Base-by-base conservation (phyloP, 2,329 filamentous ascomycete species). In the Calycina herbarum region DNA sequence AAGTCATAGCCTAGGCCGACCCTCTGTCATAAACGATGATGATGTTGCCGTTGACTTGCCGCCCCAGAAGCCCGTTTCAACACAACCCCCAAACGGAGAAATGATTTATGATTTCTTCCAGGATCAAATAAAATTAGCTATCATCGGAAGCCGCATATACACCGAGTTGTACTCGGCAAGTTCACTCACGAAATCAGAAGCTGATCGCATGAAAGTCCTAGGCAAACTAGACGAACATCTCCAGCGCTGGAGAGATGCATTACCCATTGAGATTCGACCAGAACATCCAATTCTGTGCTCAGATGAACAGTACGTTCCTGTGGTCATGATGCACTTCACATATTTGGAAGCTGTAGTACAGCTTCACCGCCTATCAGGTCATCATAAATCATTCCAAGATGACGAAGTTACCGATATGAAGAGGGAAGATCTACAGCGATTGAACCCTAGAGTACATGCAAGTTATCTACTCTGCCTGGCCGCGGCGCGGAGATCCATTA, bases 221-320 rank as follows among this genome's bases (percentile, higher is more conserved):
- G 70, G 68, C 24, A 64, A 66, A 51, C 64, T 73, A 20, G 72
- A 73, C 57, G 57, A 67, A 15, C 63, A 73, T 57, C 68, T 73
- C 15, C 68, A 73, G 51, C 59, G 65, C 11, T 72, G 71, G 70
- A 63, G 68, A 51, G 67, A 71, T 35, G 57, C 64, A 11, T 45
- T 73, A n/a, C 72, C 72, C 8, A 56, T 69, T 38, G 69, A 71
- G n/a, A 69, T 73, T 56, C 67, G 71, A 58, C 72, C 72, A 24
- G 72, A 69, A 10, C 54, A 71, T 58, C 58, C 62, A 8, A 63
- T 72, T 17, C 61, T 57, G 40, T 73, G 69, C 48, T 57, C 65
- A n/a, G 29, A 64, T 33, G 59, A 67, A 56, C 66, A 71, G 24
- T 63, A 68, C n/a, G 51, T 70, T 3, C 48, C 70, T 1, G 66